Conservation (phyloP, 331 rosid species). For the Saraca asoca region DNA sequence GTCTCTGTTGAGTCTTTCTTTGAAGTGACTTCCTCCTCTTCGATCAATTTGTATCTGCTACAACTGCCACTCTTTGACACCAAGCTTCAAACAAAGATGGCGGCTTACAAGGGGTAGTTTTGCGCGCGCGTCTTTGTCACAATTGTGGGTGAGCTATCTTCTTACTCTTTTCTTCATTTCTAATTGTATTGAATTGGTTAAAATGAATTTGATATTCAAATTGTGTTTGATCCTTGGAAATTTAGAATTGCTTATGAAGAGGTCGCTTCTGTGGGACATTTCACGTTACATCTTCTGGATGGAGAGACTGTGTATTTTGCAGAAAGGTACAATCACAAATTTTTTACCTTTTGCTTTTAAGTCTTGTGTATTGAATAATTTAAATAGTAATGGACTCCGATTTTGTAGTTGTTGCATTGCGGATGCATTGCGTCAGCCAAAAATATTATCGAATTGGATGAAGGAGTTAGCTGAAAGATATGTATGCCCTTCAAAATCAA, state of each 20-base stretch:
- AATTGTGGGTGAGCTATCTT: conserved; percentile 38
- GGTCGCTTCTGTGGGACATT: conserved; percentile 29
- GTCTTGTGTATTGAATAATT: neutral
- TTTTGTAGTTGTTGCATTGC: conserved; percentile 38
- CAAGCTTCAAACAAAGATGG: conserved; percentile 33
- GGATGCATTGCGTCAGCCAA: conserved; percentile 37
- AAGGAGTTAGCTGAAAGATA: too few relatives aligned
- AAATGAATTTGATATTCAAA: too few relatives aligned
- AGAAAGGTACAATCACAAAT: conserved; percentile 13
- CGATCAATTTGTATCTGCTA: neutral
- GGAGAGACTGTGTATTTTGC: conserved; percentile 44
- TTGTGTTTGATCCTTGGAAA: neutral
- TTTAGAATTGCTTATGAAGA: conserved; percentile 32
- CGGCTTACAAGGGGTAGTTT: conserved; percentile 12
- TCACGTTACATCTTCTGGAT: conserved; percentile 32
- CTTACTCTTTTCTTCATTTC: neutral
- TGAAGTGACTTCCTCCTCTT: conserved; percentile 21
- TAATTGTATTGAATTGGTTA: too few relatives aligned
- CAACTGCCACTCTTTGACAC: conserved; percentile 15
- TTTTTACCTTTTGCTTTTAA: neutral
- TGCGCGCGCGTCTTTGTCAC: conserved; percentile 31
- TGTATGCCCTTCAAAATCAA: too few relatives aligned
- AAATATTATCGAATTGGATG: too few relatives aligned
- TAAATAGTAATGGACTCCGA: neutral
- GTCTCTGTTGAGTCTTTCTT: too few relatives aligned